These are phyloP conservation scores for Crassisporium funariophilum DNA, from an alignment of 768 basidiomycete species.

Conservation along the genomic window DNA sequence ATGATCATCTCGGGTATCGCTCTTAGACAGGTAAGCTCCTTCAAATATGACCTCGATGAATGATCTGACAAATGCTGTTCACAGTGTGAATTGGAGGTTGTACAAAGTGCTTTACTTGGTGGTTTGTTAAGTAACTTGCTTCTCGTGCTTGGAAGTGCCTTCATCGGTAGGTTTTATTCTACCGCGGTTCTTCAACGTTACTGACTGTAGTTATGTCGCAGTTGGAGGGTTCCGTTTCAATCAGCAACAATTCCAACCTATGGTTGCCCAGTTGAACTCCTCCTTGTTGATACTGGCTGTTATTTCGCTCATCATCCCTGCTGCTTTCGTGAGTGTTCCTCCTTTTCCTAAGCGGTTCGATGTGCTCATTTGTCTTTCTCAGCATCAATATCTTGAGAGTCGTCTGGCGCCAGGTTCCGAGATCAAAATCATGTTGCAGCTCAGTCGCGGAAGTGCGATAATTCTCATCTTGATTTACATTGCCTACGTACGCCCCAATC, in stretches of 20 bases:
- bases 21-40: slow-evolving; percentile 34
- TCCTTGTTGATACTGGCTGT: slow-evolving; percentile 71
- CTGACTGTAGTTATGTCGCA: slow-evolving; percentile 9
- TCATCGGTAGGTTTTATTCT: slow-evolving; percentile 78
- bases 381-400: slow-evolving; percentile 40
- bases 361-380: slow-evolving; percentile 8
- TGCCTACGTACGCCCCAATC: slow-evolving; percentile 18
- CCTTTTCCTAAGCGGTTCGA: slow-evolving; percentile 11
- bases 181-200: not conserved
- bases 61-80: slow-evolving; percentile 6
- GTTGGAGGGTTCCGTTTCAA: slow-evolving; percentile 52
- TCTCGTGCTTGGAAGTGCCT: slow-evolving; percentile 80
- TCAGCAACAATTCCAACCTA: slow-evolving; percentile 55
- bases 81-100: slow-evolving; percentile 53
- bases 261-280: slow-evolving; percentile 65
- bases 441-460: slow-evolving; percentile 51
- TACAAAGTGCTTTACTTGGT: slow-evolving; percentile 54
- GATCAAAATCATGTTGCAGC: slow-evolving; percentile 40
- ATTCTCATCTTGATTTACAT: slow-evolving; percentile 43
- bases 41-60: slow-evolving; percentile 2
- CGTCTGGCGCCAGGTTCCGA: slow-evolving; percentile 38
- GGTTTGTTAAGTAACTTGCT: slow-evolving; percentile 69
- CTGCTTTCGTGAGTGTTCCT: slow-evolving; percentile 49
- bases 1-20: slow-evolving; percentile 53
- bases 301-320: slow-evolving; percentile 66